Evolutionary conservation across 345 rosid genomes (phyloP), one percentile per base, ranked within the genome.

Genomic region (Orychophragmus violaceus): DNA sequence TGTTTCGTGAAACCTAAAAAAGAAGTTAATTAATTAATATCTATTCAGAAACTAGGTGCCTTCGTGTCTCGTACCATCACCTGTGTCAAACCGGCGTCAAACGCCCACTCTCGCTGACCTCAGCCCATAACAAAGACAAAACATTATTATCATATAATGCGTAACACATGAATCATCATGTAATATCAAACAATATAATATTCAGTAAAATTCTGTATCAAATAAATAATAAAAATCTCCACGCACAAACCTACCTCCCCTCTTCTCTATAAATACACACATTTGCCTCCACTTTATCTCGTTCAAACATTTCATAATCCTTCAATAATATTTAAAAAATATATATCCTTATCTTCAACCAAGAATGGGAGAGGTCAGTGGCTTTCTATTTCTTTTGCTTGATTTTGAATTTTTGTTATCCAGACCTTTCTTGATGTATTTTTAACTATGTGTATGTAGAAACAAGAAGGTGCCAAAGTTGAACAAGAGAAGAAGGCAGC

Each of bases 341-440:
- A 48, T 44, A 14, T 17, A 61, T 7, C 17, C 24, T n/a, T 39
- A 18, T 60, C 30, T 60, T 32, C 64, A 68, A 74, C 42, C 53
- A 46, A 44, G 37, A 23, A 82, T 83, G 87, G 87, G 83, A 41
- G 89, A 79, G 83, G 88, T 85, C 14, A 57, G 84, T 78, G 16
- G 14, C 13, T 28, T 14, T 37, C 6, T 14, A 11, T 5, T 4
- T 6, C 8, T 21, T 24, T 27, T 48, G 30, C n/a, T 58, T 59
- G 5, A 25, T 37, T 39, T 42, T 44, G 23, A 56, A 51, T 4
- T 1, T 35, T 45, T 18, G 13, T 5, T 13, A 2, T 35, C 2
- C 8, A 7, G 5, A 35, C 32, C 22, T 36, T 68, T 25, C 3
- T 55, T 71, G 39, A 48, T 54, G 13, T 41, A 4, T 55, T 21